These are phyloP conservation scores for Prunus dulcis DNA, from an alignment of 306 rosid species.

Conservation along the genomic window DNA sequence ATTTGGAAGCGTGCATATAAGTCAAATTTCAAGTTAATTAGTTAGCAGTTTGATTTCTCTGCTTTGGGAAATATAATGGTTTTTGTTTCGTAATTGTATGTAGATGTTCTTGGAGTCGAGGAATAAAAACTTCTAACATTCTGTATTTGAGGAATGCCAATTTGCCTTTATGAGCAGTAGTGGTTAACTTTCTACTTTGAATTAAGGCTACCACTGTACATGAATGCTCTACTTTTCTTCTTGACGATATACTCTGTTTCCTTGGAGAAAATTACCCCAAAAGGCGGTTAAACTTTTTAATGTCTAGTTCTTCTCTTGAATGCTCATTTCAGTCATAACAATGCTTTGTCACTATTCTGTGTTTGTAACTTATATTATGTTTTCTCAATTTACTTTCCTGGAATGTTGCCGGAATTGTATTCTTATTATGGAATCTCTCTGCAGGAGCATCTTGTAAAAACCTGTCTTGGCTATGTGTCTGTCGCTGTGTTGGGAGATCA, in stretches of 20 bases:
- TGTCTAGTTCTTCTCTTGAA: neutral
- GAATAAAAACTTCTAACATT: neutral
- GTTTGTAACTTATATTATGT: neutral
- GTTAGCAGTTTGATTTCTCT: neutral
- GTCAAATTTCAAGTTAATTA: neutral
- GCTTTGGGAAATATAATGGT: neutral
- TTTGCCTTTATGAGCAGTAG: neutral
- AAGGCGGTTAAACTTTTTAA: neutral
- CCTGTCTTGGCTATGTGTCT: constrained; percentile 63
- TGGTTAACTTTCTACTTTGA: constrained; percentile 12
- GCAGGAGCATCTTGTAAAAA: constrained; percentile 84
- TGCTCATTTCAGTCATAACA: neutral
- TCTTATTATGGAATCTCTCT: constrained; percentile 17
- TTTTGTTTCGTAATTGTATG: neutral
- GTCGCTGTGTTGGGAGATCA: constrained; percentile 87
- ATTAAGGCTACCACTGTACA: constrained; percentile 14
- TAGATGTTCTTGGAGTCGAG: neutral
- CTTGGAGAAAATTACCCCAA: neutral
- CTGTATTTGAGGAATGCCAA: constrained; percentile 6
- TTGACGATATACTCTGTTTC: neutral
- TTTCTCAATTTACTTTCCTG: constrained; percentile 13
- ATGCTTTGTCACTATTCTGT: neutral
- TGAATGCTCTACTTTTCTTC: constrained; percentile 14
- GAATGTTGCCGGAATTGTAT: constrained; percentile 15
- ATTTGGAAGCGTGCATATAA: neutral